Evolutionary conservation across 345 rosid species (phyloP).

Genomic region (Corymbia maculata): DNA sequence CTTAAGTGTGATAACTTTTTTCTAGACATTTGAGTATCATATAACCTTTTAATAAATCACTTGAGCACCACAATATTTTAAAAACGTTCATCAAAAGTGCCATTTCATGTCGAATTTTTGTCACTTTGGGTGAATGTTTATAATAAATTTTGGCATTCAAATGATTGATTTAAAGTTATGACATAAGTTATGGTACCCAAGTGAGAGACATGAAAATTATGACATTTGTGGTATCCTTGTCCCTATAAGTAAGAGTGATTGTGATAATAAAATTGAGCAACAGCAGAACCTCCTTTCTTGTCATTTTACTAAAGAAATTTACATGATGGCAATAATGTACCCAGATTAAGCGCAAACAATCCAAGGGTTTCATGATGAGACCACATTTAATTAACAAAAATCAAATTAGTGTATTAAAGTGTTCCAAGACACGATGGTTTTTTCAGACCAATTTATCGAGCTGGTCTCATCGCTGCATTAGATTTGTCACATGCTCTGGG

Average conservation of each 20-base stretch:
- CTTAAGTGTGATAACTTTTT: too few relatives aligned
- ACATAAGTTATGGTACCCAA: too few relatives aligned
- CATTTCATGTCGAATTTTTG: background rate
- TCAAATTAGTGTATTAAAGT: background rate
- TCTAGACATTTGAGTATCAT: rapidly evolving
- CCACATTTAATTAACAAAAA: background rate
- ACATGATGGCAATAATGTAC: background rate
- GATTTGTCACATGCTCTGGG: background rate
- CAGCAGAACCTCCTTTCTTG: background rate
- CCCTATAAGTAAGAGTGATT: rapidly evolving
- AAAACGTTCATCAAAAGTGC: background rate
- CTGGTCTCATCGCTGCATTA: background rate
- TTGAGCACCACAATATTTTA: too few relatives aligned
- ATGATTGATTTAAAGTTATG: too few relatives aligned
- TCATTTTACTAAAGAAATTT: background rate
- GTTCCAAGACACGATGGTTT: background rate
- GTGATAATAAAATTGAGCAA: background rate
- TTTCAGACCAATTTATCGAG: background rate
- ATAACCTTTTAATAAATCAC: too few relatives aligned
- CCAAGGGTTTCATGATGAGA: background rate
- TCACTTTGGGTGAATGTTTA: background rate
- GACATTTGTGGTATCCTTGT: rapidly evolving
- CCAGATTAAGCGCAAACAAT: background rate
- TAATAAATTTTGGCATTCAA: too few relatives aligned
- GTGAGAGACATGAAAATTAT: background rate